Percentiles rank a stretch among this genome's conserved stretches.
Evolutionary conservation across 106 monocot genomes (phyloP).

Genomic region (Acorus calamus): DNA sequence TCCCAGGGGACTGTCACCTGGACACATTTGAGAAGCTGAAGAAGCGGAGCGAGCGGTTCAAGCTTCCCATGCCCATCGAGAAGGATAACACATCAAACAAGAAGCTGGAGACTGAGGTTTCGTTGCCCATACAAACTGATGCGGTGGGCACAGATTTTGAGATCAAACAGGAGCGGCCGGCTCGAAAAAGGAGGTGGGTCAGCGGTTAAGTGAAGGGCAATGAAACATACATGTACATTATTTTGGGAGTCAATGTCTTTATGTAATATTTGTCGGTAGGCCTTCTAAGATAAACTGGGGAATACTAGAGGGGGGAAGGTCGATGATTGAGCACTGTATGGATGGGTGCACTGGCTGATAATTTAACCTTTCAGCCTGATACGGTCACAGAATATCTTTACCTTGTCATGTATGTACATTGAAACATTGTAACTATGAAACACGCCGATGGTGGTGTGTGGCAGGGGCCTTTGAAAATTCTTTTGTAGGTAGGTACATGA

Average conservation of each 20-base stretch:
- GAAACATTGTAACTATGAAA: no score
- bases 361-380: no score
- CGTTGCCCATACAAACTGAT: constrained; percentile 9
- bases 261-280: no score
- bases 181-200: constrained; percentile 85
- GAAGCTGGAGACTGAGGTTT: constrained; percentile 40
- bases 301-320: no score
- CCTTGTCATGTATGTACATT: no score
- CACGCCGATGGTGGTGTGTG: no score
- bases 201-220: constrained; percentile 25
- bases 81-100: constrained; percentile 39
- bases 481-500: constrained; percentile 1
- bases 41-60: constrained; percentile 86
- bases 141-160: constrained; percentile 28
- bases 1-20: constrained; percentile 48
- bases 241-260: background rate
- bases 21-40: constrained; percentile 86
- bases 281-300: no score
- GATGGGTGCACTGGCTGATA: no score
- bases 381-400: no score
- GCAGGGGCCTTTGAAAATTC: no score
- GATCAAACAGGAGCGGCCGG: constrained; percentile 73
- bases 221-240: background rate
- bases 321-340: no score
- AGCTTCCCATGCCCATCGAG: constrained; percentile 83